A percentile compares a stretch with the other conserved stretches of the same genome.
These are phyloP conservation scores for Leccinellum luteum DNA, from an alignment of 768 basidiomycete species.

Conservation along the genomic window DNA sequence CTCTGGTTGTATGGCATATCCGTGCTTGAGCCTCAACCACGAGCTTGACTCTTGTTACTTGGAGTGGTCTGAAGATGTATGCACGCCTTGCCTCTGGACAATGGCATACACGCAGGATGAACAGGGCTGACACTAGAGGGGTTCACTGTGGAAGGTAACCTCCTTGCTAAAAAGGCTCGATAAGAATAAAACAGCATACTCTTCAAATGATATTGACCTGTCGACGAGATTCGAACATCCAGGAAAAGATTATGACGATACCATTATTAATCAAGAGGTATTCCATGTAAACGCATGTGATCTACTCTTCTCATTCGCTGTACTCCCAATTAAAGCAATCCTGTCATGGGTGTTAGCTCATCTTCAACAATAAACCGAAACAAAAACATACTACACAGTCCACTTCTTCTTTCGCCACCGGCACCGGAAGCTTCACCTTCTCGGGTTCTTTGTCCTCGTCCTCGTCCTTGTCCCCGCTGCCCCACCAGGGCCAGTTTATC, in stretches of 20 bases:
- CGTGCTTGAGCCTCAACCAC: background rate
- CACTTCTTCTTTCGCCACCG: slow-evolving; percentile 48
- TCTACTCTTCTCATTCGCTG: slow-evolving; percentile 37
- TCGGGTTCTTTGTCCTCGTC: slow-evolving; percentile 22
- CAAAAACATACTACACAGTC: slow-evolving; percentile 59
- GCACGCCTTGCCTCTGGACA: background rate
- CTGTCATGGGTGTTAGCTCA: slow-evolving; percentile 33
- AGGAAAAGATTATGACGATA: background rate
- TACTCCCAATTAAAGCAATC: slow-evolving; percentile 77
- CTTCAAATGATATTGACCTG: background rate
- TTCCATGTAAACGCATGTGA: background rate
- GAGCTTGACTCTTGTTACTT: no score
- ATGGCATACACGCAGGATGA: background rate
- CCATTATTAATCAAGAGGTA: background rate
- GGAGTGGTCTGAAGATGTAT: no score
- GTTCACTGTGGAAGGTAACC: background rate
- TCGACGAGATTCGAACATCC: background rate
- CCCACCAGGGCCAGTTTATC: slow-evolving; percentile 29
- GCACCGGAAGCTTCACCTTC: slow-evolving; percentile 38
- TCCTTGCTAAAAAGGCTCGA: background rate
- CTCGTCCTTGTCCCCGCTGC: slow-evolving; percentile 31
- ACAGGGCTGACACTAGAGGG: background rate
- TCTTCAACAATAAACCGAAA: background rate
- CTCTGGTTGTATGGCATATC: no score
- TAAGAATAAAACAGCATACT: background rate